Percentiles rank a stretch among this genome's conserved stretches.
Conservation (phyloP, 345 rosid genomes). For the Gossypium turneri region DNA sequence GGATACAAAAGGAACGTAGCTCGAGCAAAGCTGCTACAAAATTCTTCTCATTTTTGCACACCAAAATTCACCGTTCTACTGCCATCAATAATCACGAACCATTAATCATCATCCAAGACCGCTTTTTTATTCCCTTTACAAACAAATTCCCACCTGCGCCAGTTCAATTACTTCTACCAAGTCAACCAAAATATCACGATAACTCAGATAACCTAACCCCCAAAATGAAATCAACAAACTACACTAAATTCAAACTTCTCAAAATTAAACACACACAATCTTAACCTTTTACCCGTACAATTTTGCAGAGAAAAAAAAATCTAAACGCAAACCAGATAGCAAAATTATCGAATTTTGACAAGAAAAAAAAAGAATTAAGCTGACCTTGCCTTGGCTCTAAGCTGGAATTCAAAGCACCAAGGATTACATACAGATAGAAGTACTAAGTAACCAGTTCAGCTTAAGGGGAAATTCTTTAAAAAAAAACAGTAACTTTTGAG, state of each 20-base stretch:
- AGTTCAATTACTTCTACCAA: background rate
- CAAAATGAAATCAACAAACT: background rate
- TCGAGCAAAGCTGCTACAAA: constrained; percentile 42
- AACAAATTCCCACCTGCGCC: background rate
- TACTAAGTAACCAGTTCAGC: background rate
- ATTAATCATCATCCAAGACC: constrained; percentile 16
- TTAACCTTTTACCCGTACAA: background rate
- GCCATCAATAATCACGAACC: constrained; percentile 34
- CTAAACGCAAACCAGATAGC: background rate
- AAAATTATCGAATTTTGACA: background rate
- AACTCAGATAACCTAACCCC: background rate
- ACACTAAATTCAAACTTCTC: background rate
- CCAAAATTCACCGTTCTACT: constrained; percentile 34
- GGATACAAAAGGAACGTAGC: constrained; percentile 38
- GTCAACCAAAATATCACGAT: background rate
- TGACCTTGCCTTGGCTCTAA: background rate
- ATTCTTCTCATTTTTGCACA: constrained; percentile 32
- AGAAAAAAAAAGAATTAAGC: background rate
- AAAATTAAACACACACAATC: background rate
- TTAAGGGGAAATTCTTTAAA: too few relatives aligned
- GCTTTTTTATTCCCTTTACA: background rate
- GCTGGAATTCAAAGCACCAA: background rate
- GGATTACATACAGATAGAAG: background rate
- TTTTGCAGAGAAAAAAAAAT: background rate
- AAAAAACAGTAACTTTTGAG: background rate